Conservation (phyloP, 2,329 filamentous ascomycete species). For the Fusarium decemcellulare region DNA sequence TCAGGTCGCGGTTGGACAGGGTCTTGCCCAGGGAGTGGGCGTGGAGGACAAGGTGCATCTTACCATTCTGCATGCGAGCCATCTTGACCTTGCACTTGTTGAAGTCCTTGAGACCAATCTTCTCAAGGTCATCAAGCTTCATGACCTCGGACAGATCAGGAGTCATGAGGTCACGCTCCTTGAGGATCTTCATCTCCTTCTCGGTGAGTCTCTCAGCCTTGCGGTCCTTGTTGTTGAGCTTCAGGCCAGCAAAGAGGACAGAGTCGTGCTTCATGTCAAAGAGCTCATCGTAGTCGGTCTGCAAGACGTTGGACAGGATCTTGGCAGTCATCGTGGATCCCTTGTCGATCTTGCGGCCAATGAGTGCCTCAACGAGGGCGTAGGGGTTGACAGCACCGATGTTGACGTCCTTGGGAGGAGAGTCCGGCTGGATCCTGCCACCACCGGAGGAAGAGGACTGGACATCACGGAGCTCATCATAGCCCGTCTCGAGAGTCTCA, state of each 20-base stretch:
- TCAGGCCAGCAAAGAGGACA: conserved; percentile 58
- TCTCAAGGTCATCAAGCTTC: conserved; percentile 57
- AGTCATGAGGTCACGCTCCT: conserved; percentile 58
- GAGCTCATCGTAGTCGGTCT: conserved; percentile 63
- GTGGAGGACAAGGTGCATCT: conserved; percentile 58
- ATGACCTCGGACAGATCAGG: conserved; percentile 58
- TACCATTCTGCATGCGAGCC: conserved; percentile 61
- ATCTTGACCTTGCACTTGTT: conserved; percentile 54
- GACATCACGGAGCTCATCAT: conserved; percentile 52
- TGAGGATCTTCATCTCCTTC: conserved; percentile 58
- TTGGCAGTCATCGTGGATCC: conserved; percentile 50
- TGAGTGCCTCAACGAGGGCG: conserved; percentile 59
- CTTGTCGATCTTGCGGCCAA: conserved; percentile 58
- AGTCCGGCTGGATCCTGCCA: conserved; percentile 48
- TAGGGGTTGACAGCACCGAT: conserved; percentile 61
- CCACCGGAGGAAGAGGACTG: conserved; percentile 23
- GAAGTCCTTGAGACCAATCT: conserved; percentile 57
- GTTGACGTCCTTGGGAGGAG: conserved; percentile 54
- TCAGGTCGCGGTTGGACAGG: conserved; percentile 56
- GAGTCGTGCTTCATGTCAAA: conserved; percentile 61
- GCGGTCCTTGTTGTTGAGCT: conserved; percentile 56
- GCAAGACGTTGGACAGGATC: conserved; percentile 58
- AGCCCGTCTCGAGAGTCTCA: conserved; percentile 49
- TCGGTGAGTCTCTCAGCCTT: conserved; percentile 54
- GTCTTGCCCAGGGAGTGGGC: conserved; percentile 53